These are phyloP conservation scores for Lasiosphaeria ovina DNA, from an alignment of 495 filamentous ascomycete genomes.

Conservation along the genomic window DNA sequence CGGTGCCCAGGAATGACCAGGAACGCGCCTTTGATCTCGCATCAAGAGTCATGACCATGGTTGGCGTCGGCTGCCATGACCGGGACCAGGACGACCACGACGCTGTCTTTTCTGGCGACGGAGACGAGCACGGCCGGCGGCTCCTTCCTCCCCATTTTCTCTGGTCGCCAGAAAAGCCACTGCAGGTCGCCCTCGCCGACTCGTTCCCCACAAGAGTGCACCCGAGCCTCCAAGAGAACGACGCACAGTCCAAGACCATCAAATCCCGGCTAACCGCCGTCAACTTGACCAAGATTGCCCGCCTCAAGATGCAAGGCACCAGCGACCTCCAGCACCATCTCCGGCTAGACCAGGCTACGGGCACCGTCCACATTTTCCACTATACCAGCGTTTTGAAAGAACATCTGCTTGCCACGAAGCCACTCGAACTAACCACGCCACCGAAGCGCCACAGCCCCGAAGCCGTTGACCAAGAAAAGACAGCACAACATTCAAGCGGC, in stretches of 20 bases:
- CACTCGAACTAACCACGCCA: constrained; percentile 4
- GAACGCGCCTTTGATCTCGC: constrained; percentile 32
- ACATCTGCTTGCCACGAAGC: constrained; percentile 28
- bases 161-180: constrained; percentile 26
- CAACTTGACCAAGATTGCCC: constrained; percentile 32
- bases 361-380: constrained; percentile 32
- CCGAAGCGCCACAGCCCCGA: constrained; percentile 1
- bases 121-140: neutral
- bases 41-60: constrained; percentile 34
- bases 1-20: constrained; percentile 7
- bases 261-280: constrained; percentile 26
- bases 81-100: neutral
- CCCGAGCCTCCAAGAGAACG: constrained; percentile 25
- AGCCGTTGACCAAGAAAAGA: neutral
- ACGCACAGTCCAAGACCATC: constrained; percentile 15
- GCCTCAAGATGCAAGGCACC: constrained; percentile 31
- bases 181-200: constrained; percentile 22
- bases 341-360: constrained; percentile 27
- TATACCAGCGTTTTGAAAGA: constrained; percentile 36
- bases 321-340: constrained; percentile 35
- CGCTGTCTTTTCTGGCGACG: neutral
- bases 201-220: constrained; percentile 32
- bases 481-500: neutral
- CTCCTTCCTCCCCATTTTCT: constrained; percentile 11
- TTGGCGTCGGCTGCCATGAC: constrained; percentile 16